Evolutionary conservation across 2,329 filamentous ascomycete species (phyloP), one percentile per base, ranked within the genome.

Genomic region (Cytospora piceicola): DNA sequence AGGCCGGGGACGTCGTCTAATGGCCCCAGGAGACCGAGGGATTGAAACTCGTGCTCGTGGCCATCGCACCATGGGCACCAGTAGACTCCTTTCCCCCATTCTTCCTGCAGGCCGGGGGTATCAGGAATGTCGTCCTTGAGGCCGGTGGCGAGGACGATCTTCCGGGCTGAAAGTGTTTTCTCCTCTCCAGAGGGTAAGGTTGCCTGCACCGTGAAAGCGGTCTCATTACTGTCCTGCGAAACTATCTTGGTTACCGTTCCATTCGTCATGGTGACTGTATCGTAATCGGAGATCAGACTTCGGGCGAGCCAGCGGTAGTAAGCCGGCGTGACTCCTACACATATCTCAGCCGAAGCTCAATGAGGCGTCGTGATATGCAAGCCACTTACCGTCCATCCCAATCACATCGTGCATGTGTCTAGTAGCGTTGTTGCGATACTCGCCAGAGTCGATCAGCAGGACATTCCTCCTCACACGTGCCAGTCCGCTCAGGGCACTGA

Each of bases 41-140:
- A 66, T 67, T 88, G 85, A 71, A 88, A 84, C 0, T 81, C 82
- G 72, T 88, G 85, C 74, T 89, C 86, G 68, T 83, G 79, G 15
- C 86, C 86, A 71, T 89, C 86, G 68, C 86, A 89, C 86, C 86
- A 89, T 0, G 85, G 85, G 63, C 86, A 89, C 85, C 86, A 88
- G 75, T 77, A 88, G 60, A 88, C 82, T 7, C 86, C 87, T 66
- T 83, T 79, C 58, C 84, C 85, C 81, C 83, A 89, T 70, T 81
- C 82, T 63, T 86, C 82, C 9, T 69, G 36, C 0, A 88, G 62
- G 0, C 87, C 86, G 0, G 86, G 85, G 0, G 85, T 88, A 0
- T 65, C 27, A 0, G 87, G 85, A 2, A 89, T 74, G 29, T 85
- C 72, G 70, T 88, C 86, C 8, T 74, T 75, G 24, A 89, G 73